Base-by-base conservation (phyloP, 352 stramenopile species). In the Pythium grandisporangium region DNA sequence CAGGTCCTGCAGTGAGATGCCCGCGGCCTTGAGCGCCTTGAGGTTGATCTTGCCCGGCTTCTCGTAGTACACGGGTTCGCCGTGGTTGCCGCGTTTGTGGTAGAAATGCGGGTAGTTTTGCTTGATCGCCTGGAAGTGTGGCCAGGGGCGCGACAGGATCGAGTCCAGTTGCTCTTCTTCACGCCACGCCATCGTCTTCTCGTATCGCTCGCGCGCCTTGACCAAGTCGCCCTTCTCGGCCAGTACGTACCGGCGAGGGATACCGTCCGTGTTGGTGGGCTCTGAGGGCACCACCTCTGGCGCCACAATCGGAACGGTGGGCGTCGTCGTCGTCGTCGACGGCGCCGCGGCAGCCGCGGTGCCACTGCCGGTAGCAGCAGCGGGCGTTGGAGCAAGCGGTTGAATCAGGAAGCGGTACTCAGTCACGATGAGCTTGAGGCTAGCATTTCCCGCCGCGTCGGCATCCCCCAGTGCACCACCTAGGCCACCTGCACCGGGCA, bases 101-200 rank as follows among this genome's bases (percentile, higher is more conserved):
- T 92, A 93, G 52, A 84, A 96, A 39, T 95, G 82, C 33, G 84
- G 82, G 60, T 96, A 96, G 58, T 96, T 93, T 19, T 79, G 58
- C 55, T 96, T 96, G 61, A 96, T 96, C 23, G 70, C 74, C 40
- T 79, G 65, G 41, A 93, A 94, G 38, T 84, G 58, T 34, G 69
- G 75, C 36, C 53, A 83, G 25, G 79, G 69, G 12, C 64, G 44
- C 14, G 58, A 55, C 26, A 96, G 69, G 30, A 96, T 89, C 6
- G 19, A 47, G 57, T 93, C 79, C n/a, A 96, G 53, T 12, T 77
- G 65, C 53, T 95, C 66, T 13, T 85, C 75, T 19, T 73, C 61
- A 17, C 84, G 65, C 84, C 84, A 96, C 61, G 73, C 54, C 5
- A 78, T 65, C 45, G 73, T 93, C 23, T 69, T 60, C 33, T 89